phyloP scores from a whole-genome alignment of 805 yeast species.

The Scheffersomyces ergatensis region DNA sequence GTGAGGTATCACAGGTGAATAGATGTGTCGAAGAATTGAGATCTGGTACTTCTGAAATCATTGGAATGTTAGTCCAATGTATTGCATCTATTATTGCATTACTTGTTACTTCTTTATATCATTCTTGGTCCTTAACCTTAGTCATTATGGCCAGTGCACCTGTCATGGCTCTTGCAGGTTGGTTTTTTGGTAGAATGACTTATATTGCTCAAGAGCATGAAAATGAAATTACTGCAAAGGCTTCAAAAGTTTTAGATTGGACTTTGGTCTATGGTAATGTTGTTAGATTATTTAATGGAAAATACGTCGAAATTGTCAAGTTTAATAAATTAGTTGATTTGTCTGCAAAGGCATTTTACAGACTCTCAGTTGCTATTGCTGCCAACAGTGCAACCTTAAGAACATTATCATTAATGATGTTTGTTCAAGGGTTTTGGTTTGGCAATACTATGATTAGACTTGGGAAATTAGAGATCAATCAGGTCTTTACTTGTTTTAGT shows the following conservation, averaged over 20 bases:
- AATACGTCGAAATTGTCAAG: constrained; percentile 45
- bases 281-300: constrained; percentile 61
- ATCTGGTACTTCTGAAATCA: constrained; percentile 63
- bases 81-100: constrained; percentile 52
- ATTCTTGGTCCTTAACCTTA: constrained; percentile 83
- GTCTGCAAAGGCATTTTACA: constrained; percentile 40
- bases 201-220: constrained; percentile 51
- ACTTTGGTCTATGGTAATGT: constrained; percentile 56
- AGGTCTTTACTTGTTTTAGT: constrained; percentile 79
- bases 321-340: constrained; percentile 36
- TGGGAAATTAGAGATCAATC: constrained; percentile 52
- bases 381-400: constrained; percentile 58
- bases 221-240: constrained; percentile 52
- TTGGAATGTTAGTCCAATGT: constrained; percentile 56
- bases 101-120: constrained; percentile 63
- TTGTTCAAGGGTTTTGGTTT: constrained; percentile 91
- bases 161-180: constrained; percentile 49
- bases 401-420: constrained; percentile 63
- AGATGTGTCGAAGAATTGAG: constrained; percentile 74
- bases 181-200: constrained; percentile 49
- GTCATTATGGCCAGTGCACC: constrained; percentile 78
- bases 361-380: constrained; percentile 46
- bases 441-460: constrained; percentile 66
- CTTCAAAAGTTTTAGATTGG: constrained; percentile 71
- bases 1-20: constrained; percentile 63